Evolutionary conservation across 2,329 filamentous ascomycete species (phyloP).

Genomic region (Botrytis elliptica): DNA sequence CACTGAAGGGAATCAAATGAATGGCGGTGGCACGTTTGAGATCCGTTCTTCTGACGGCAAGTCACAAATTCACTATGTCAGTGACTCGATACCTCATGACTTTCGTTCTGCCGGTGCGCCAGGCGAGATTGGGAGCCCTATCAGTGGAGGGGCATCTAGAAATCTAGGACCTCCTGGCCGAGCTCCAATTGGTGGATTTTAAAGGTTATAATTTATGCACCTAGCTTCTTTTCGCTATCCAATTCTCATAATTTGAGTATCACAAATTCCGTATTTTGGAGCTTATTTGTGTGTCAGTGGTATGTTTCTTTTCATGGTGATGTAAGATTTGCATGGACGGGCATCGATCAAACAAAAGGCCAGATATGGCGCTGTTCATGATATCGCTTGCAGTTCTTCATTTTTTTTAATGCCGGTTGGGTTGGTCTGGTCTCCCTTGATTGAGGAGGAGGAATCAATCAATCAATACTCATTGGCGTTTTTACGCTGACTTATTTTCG

Average conservation of each 20-base stretch:
- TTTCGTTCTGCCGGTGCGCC: slow-evolving; percentile 53
- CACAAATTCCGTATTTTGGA: not conserved
- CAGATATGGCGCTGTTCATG: slow-evolving; percentile 4
- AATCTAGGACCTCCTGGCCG: slow-evolving; percentile 17
- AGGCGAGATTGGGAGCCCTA: slow-evolving; percentile 69
- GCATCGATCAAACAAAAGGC: not conserved
- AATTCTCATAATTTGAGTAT: slow-evolving; percentile 8
- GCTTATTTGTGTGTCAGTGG: not conserved
- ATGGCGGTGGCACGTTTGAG: slow-evolving; percentile 90
- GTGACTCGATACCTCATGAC: slow-evolving; percentile 45
- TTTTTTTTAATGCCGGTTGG: not conserved
- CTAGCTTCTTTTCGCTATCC: slow-evolving; percentile 14
- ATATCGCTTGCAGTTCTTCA: slow-evolving; percentile 2
- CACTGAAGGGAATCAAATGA: slow-evolving; percentile 80
- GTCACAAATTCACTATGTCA: slow-evolving; percentile 53
- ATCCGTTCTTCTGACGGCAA: slow-evolving; percentile 34
- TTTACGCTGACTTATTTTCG: slow-evolving; percentile 2
- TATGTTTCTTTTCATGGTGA: not conserved
- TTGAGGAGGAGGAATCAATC: slow-evolving; percentile 10
- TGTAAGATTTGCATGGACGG: slow-evolving; percentile 9
- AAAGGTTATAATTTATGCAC: slow-evolving; percentile 9
- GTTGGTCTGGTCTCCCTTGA: slow-evolving; percentile 6
- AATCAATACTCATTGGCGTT: slow-evolving; percentile 16
- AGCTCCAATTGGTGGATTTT: slow-evolving; percentile 18
- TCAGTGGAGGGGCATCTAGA: slow-evolving; percentile 40